A percentile compares a stretch with the other conserved stretches of the same genome.
These are phyloP conservation scores for Sclerotinia sclerotiorum DNA, from an alignment of 2,329 filamentous ascomycete genomes.

Conservation along the genomic window DNA sequence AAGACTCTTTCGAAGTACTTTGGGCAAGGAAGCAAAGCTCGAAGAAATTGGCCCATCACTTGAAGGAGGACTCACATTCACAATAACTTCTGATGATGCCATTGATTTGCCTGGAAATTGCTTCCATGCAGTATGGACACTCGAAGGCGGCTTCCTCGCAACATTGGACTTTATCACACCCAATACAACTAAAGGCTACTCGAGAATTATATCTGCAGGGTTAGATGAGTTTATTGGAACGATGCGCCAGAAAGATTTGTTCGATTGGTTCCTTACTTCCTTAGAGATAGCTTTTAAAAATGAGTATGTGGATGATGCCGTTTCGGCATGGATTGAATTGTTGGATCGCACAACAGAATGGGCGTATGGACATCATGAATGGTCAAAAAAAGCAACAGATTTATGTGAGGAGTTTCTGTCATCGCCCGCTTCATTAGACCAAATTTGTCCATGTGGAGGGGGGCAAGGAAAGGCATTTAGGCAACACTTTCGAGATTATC, in stretches of 20 bases:
- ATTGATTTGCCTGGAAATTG: neutral
- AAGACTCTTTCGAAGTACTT: slow-evolving; percentile 4
- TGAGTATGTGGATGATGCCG: neutral
- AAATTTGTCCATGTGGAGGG: neutral
- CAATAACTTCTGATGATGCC: neutral
- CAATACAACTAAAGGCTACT: neutral
- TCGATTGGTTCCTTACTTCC: neutral
- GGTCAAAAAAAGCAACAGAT: neutral
- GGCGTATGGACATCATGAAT: neutral
- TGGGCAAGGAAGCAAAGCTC: neutral
- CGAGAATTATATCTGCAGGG: neutral
- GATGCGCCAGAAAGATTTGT: neutral
- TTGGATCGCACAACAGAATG: neutral
- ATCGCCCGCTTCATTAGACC: neutral
- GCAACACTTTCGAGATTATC: neutral
- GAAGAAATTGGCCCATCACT: neutral
- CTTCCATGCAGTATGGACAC: neutral
- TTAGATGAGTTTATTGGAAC: neutral
- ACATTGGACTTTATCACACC: neutral
- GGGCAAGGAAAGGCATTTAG: neutral
- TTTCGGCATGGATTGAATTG: neutral
- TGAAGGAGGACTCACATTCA: neutral
- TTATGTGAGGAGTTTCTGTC: neutral
- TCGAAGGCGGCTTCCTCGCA: neutral
- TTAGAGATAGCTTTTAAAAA: neutral